Evolutionary conservation across 1,139 yeast species (phyloP).

Genomic region (Nakaseomyces uthaithaninus): DNA sequence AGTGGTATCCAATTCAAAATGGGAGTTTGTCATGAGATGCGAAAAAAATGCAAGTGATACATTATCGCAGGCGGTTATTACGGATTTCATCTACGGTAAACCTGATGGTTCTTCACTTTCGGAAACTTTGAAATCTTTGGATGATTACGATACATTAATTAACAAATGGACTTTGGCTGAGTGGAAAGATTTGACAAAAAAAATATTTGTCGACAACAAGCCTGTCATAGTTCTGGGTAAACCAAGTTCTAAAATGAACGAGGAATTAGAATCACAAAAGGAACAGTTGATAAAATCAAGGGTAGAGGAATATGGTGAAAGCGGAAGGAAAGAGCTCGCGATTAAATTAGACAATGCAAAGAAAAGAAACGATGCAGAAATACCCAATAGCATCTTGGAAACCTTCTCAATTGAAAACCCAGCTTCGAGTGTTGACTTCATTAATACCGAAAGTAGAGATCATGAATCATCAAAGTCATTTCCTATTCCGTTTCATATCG

Average conservation of each 20-base stretch:
- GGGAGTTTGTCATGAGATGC: slow-evolving; percentile 53
- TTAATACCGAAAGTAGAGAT: slow-evolving; percentile 48
- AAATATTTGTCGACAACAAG: slow-evolving; percentile 54
- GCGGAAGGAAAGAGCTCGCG: slow-evolving; percentile 50
- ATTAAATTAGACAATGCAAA: slow-evolving; percentile 53
- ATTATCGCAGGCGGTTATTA: slow-evolving; percentile 60
- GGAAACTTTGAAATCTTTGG: slow-evolving; percentile 45
- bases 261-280: slow-evolving; percentile 43
- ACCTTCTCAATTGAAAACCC: slow-evolving; percentile 69
- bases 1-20: slow-evolving; percentile 54
- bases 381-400: slow-evolving; percentile 60
- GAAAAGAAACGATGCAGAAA: slow-evolving; percentile 56
- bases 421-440: slow-evolving; percentile 56
- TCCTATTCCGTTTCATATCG: slow-evolving; percentile 71
- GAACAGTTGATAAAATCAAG: slow-evolving; percentile 44
- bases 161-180: slow-evolving; percentile 51
- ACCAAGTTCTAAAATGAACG: slow-evolving; percentile 64
- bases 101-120: slow-evolving; percentile 51
- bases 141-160: slow-evolving; percentile 52
- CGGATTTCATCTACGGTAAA: slow-evolving; percentile 71
- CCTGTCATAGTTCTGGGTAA: slow-evolving; percentile 65
- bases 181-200: slow-evolving; percentile 55
- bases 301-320: slow-evolving; percentile 45
- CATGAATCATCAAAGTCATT: slow-evolving; percentile 33
- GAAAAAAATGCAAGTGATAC: slow-evolving; percentile 56